Evolutionary conservation across 139 green algal genomes (phyloP), one percentile per base, ranked within the genome.

Genomic region (Ostreobium quekettii): DNA sequence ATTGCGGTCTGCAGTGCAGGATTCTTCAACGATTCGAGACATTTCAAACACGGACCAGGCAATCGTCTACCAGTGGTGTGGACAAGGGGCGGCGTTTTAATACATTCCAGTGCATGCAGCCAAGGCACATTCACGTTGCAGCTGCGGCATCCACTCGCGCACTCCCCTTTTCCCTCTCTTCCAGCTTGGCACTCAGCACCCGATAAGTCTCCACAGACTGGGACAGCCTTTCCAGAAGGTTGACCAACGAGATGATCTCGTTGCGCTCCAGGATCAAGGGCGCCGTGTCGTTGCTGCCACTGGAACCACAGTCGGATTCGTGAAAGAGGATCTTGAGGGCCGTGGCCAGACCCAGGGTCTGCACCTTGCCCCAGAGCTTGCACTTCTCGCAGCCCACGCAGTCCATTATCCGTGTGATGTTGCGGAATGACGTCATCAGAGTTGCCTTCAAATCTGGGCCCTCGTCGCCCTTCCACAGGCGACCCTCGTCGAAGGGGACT

Each of bases 301-400:
- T 31, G 24, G 74, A 78, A 4, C 22, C 48, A 64, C 88, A 92
- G 59, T 91, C 78, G 1, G 84, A 70, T n/a, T 70, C 67, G 8
- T 82, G 83, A 62, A 97, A 96, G 7, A 96, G 74, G 29, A 98
- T 85, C 75, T 98, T 98, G 36, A 98, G 76, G 1, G 91, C 89
- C 0, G 93, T 96, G 8, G 86, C 93, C 24, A 98, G 26, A 75
- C 85, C 93, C 37, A 98, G 77, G 26, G 95, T 87, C 78, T 98
- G 92, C 69, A 99, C 84, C 86, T 99, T 99, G 67, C 92, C 93
- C 92, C 93, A 98, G 47, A 99, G 86, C 82, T 95, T 97, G 89
- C 93, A 99, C 74, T 98, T 98, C 71, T 99, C 91, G 70, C 93
- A 98, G 24, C 92, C 91, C 33, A 99, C 91, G 74, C 93, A 99